A percentile compares a stretch with the other conserved stretches of the same genome.
phyloP scores from a whole-genome alignment of 2,329 filamentous ascomycete species.

The Colletotrichum graminicola region DNA sequence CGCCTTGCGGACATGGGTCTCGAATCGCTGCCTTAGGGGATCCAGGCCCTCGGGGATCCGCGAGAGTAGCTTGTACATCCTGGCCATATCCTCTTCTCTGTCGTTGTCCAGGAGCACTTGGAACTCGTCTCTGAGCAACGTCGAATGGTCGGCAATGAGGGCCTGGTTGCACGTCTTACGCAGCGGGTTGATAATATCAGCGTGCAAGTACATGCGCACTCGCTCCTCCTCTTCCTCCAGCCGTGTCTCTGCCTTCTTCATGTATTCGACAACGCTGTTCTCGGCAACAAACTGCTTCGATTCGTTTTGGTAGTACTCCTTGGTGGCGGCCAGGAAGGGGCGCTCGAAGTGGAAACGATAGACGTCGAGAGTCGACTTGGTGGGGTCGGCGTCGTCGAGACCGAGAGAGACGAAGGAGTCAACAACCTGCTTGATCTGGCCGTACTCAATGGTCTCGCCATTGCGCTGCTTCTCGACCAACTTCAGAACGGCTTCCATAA shows the following conservation, averaged over 20 bases:
- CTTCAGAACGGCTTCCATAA: slow-evolving; percentile 95
- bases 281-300: slow-evolving; percentile 95
- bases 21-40: slow-evolving; percentile 87
- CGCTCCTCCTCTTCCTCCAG: slow-evolving; percentile 94
- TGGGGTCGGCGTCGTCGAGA: slow-evolving; percentile 90
- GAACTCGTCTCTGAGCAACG: slow-evolving; percentile 93
- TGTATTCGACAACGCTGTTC: slow-evolving; percentile 98
- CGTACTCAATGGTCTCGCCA: slow-evolving; percentile 96
- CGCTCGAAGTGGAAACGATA: slow-evolving; percentile 93
- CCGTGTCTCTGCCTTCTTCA: slow-evolving; percentile 97
- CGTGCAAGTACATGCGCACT: slow-evolving; percentile 90
- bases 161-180: slow-evolving; percentile 91
- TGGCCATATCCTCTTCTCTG: slow-evolving; percentile 92
- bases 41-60: slow-evolving; percentile 93
- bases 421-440: slow-evolving; percentile 96
- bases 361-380: slow-evolving; percentile 94
- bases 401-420: slow-evolving; percentile 97
- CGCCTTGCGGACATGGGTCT: slow-evolving; percentile 91
- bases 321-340: slow-evolving; percentile 89
- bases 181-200: slow-evolving; percentile 85
- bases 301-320: slow-evolving; percentile 88
- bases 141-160: slow-evolving; percentile 88
- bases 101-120: slow-evolving; percentile 94
- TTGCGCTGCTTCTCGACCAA: slow-evolving; percentile 97
- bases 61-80: slow-evolving; percentile 94